Base-by-base conservation (phyloP, 805 yeast species). In the Pichia sporocuriosa region DNA sequence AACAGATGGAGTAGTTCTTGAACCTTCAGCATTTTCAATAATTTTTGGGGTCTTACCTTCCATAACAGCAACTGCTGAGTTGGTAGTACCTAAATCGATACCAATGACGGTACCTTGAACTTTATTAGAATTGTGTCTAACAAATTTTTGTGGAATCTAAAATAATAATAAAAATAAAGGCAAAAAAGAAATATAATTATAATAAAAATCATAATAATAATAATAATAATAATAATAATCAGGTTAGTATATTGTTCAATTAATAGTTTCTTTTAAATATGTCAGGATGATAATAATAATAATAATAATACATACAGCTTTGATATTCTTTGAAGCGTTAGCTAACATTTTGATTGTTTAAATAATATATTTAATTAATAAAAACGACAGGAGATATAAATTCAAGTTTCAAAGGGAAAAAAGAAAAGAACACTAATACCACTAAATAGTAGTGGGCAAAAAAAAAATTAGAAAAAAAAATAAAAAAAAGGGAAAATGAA, bases 11-110 rank as follows among this genome's bases (percentile, higher is more conserved):
- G 89, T 83, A 5, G 93, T 83, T 56, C 89, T 68, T 35, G 77
- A 75, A 27, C 90, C 93, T 64, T 84, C 85, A 46, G 79, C 83
- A 56, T 83, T 81, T 61, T 83, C 89, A 38, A 84, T 70, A 44
- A 84, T 81, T 46, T 68, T 67, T 22, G 87, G 79, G 23, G 72
- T 69, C 49, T 75, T 67, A 35, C 82, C 81, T 52, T 75, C 75
- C 66, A 81, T 79, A 42, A 81, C 67, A 10, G 94, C 94, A 25
- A 84, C 90, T 2, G 93, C 94, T 33, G 90, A 82, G 63, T 84
- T 84, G 33, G 95, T 84, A 19, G 95, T 84, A 22, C 95, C 95
- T 43, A 84, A 62, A 61, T 84, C 95, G 48, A 84, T 84, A 44
- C 95, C 95, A 37, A 82, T 75, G 4, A 82, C 87, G 43, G 65